Percentiles rank a stretch among this genome's conserved stretches.
phyloP scores from a whole-genome alignment of 306 rosid species.

The Fragaria iinumae region DNA sequence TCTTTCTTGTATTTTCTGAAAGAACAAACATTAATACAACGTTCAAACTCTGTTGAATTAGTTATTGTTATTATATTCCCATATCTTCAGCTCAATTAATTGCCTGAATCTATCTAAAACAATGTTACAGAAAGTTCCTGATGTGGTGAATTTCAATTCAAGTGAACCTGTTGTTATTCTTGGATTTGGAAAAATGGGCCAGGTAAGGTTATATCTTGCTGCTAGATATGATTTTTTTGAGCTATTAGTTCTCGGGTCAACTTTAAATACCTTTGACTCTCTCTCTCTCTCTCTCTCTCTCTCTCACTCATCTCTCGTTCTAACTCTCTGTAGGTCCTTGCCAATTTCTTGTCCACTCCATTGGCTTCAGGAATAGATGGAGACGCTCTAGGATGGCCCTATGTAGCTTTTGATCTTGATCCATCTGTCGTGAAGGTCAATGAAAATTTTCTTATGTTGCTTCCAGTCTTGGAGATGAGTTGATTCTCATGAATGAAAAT shows the following conservation, averaged over 20 bases:
- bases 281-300: conserved; percentile 29
- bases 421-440: conserved; percentile 83
- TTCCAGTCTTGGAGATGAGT: background rate
- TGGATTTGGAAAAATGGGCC: conserved; percentile 99
- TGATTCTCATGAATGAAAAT: conserved; percentile 11
- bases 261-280: conserved; percentile 12
- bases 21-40: background rate
- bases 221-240: conserved; percentile 21
- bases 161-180: conserved; percentile 88
- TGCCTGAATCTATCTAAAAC: conserved; percentile 26
- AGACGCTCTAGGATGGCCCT: conserved; percentile 59
- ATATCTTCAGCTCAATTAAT: conserved; percentile 6
- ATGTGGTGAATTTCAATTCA: conserved; percentile 51
- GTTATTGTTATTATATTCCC: background rate
- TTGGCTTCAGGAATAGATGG: conserved; percentile 73
- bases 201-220: conserved; percentile 51
- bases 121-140: conserved; percentile 55
- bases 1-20: no score
- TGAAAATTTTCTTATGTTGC: background rate
- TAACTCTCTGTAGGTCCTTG: conserved; percentile 71
- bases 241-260: conserved; percentile 18
- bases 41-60: conserved; percentile 1
- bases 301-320: conserved; percentile 19
- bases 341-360: conserved; percentile 82
- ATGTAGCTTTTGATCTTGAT: conserved; percentile 86